These are phyloP conservation scores for Pichia scutulata DNA, from an alignment of 805 yeast species.

Conservation along the genomic window DNA sequence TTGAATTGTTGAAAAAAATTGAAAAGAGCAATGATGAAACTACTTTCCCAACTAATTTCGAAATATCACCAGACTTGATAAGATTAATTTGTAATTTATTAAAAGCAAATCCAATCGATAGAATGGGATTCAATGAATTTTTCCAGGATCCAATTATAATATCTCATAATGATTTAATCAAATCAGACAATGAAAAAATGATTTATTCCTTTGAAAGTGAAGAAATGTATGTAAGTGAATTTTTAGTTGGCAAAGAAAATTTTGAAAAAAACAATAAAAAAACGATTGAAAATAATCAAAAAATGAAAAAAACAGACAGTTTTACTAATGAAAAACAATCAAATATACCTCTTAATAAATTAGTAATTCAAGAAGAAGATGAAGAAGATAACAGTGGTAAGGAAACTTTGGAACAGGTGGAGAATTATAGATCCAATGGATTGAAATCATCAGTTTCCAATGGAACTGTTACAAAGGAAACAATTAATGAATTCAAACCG, in stretches of 20 bases:
- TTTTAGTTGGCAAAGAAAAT: slow-evolving; percentile 25
- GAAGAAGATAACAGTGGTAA: not conserved
- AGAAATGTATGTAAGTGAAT: slow-evolving; percentile 79
- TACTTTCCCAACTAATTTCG: slow-evolving; percentile 62
- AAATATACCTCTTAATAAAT: not conserved
- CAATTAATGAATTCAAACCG: not conserved
- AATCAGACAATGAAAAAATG: slow-evolving; percentile 43
- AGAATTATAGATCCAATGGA: not conserved
- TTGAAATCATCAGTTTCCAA: slow-evolving; percentile 1
- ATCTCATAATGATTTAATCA: slow-evolving; percentile 34
- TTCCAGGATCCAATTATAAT: slow-evolving; percentile 65
- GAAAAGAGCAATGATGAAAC: slow-evolving; percentile 76
- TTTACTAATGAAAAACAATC: slow-evolving; percentile 11
- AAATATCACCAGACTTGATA: slow-evolving; percentile 58
- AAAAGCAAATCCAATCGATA: slow-evolving; percentile 76
- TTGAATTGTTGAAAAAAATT: slow-evolving; percentile 79
- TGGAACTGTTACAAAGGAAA: not conserved
- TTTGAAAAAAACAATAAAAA: not conserved
- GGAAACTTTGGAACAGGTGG: not conserved
- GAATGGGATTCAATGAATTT: slow-evolving; percentile 85
- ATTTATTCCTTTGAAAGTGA: slow-evolving; percentile 66
- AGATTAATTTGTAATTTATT: slow-evolving; percentile 67
- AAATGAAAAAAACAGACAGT: not conserved
- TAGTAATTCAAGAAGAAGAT: slow-evolving; percentile 9
- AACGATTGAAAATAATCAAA: not conserved